Percentiles rank a stretch among this genome's conserved stretches.
Evolutionary conservation across 495 filamentous ascomycete genomes (phyloP).

Genomic region (Penicillium ucsense): DNA sequence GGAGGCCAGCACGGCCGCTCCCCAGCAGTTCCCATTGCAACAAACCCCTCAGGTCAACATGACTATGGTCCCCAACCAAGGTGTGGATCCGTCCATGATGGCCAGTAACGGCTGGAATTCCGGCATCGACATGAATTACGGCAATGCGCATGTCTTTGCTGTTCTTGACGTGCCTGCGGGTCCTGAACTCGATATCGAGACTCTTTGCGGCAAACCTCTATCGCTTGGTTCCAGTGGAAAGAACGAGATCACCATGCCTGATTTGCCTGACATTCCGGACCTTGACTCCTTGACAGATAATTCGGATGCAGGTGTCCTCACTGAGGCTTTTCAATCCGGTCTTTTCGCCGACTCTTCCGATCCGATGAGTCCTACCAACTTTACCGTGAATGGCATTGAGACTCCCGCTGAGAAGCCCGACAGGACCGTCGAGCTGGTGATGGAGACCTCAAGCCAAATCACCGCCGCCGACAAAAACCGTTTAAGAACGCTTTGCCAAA

Average conservation of each 20-base stretch:
- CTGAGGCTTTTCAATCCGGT: conserved; percentile 42
- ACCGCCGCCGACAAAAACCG: conserved; percentile 22
- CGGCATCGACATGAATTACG: conserved; percentile 42
- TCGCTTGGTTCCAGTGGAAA: conserved; percentile 37
- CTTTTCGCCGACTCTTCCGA: conserved; percentile 45
- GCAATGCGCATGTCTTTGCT: conserved; percentile 69
- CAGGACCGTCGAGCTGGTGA: conserved; percentile 48
- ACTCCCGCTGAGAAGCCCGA: conserved; percentile 49
- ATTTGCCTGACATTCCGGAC: conserved; percentile 22
- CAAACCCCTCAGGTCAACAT: conserved; percentile 57
- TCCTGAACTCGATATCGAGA: conserved; percentile 49
- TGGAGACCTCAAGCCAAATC: conserved; percentile 28
- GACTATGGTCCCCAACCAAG: conserved; percentile 65
- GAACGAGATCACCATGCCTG: conserved; percentile 41
- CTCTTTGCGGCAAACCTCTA: conserved; percentile 58
- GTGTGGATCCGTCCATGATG: conserved; percentile 56
- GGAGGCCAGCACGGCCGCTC: conserved; percentile 52
- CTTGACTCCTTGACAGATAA: conserved; percentile 21
- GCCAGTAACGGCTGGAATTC: conserved; percentile 15
- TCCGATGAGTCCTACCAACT: conserved; percentile 7
- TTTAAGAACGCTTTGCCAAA: conserved; percentile 37
- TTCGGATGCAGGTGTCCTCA: conserved; percentile 20
- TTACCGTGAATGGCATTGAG: conserved; percentile 39
- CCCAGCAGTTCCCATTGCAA: conserved; percentile 45
- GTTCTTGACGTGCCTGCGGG: conserved; percentile 67